Base-by-base conservation (phyloP, 176 grass and related monocot genomes). In the Rhynchospora pubera region DNA sequence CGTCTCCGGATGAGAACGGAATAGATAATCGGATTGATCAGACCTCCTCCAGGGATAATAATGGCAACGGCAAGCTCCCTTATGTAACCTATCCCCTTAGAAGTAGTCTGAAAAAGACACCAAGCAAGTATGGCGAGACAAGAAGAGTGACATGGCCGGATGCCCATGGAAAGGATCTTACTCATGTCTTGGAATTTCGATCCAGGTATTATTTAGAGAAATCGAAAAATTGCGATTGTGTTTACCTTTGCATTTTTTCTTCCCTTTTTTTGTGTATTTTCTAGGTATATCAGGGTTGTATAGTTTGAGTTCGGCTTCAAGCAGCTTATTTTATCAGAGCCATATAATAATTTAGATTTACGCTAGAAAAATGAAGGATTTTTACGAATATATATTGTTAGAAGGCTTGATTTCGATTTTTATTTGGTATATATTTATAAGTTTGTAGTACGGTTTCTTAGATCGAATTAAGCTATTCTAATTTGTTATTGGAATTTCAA, bases 81-180 rank as follows among this genome's bases (percentile, higher is more conserved):
- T 47, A 46, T 71, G 43, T 71, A 47, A 11, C 34, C 42, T 21
- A 6, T 10, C 67, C 39, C 0, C 0, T 47, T 71, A 71, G 46
- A 71, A 71, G 67, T 42, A 71, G 10, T 39, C 3, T 46, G 67
- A 71, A 47, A 71, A 71, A 46, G 7, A 5, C 18, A 47, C 43
- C 67, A 47, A 71, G 67, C 39, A 71, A 46, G 18, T 42, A 71
- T 19, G 13, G 48, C 9, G 22, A 57, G 76, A 90, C 77, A 56
- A 86, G 80, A 47, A 86, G 80, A 57, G 88, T 90, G 6, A 90
- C 47, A 30, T 90, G 85, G 88, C 63, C 65, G 22, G 88, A 90
- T 77, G 72, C 85, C 7, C 80, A 90, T 67, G 88, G 88, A 23
- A 77, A 78, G 76, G 85, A 90, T 62, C 81, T 90, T 45, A 81